Base-by-base conservation (phyloP, 2,329 filamentous ascomycete genomes). In the Aspergillus versicolor region DNA sequence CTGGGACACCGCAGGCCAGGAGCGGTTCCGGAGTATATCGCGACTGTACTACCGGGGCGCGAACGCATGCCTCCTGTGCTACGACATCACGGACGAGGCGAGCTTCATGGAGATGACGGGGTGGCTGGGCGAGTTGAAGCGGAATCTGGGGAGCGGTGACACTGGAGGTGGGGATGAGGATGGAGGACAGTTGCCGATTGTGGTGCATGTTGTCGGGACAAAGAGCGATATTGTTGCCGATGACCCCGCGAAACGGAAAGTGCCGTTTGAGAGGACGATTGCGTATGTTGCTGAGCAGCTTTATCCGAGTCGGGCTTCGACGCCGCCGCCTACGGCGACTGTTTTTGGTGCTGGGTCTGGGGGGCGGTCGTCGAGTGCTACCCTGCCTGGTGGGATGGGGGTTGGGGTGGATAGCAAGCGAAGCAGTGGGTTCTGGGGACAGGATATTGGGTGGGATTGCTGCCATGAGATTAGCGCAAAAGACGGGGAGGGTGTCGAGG, bases 401-500 rank as follows among this genome's bases (percentile, higher is more conserved):
- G 24, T 53, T 49, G 75, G 72, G 42, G 66, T 73, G 0, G 76
- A 77, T 61, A 79, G 74, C 63, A 79, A 79, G 58, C 77, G 75
- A 59, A 75, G 76, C 67, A 78, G 70, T 61, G 79, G 66, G 51
- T 80, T 74, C 75, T 97, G 92, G 92, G 91, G 88, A 21, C 90
- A 94, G 72, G 92, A 97, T 70, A 87, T 92, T 5, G 92, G 92
- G 52, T 97, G 93, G 92, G 92, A 97, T 69, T 95, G 92, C 61
- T 97, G 93, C 73, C 94, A 97, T 74, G 94, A 99, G 78, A 93
- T 99, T 70, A 92, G 88, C 65, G 92, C 93, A 47, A 93, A 95
- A 79, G 92, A 88, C 68, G 92, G 92, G 56, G 92, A 97, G 79
- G 93, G 93, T 17, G 92, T 99, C 17, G 94, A 97, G 66, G 94